Evolutionary conservation across 129 eudicot genomes (phyloP).

Genomic region (Escallonia herrerae): DNA sequence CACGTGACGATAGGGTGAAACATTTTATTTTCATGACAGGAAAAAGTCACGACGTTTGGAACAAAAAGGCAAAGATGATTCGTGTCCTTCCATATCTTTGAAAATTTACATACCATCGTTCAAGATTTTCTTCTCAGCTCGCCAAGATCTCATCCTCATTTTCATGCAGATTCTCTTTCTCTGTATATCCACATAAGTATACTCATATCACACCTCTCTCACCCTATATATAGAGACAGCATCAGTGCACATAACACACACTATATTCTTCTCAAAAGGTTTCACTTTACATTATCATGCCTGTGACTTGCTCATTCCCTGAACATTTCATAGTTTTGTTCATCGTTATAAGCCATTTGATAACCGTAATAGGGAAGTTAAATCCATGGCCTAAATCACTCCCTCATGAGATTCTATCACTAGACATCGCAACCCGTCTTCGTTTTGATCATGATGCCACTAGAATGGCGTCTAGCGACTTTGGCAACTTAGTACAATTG

Average conservation of each 20-base stretch:
- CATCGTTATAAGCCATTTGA: conserved; percentile 10
- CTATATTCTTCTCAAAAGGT: neutral
- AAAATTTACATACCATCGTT: neutral
- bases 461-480: conserved; percentile 30
- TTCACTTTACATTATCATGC: neutral
- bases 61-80: neutral
- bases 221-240: neutral
- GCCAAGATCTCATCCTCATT: neutral
- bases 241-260: neutral
- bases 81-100: conserved; percentile 21
- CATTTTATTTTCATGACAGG: neutral
- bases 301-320: conserved; percentile 1
- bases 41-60: neutral
- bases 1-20: neutral
- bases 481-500: conserved; percentile 24
- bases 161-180: neutral
- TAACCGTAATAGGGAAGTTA: conserved; percentile 15
- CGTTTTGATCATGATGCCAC: conserved; percentile 11
- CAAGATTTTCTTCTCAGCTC: conserved; percentile 12
- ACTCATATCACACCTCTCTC: neutral
- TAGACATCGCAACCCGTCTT: conserved; percentile 17
- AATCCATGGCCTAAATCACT: conserved; percentile 10
- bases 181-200: neutral
- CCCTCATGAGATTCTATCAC: conserved; percentile 16
- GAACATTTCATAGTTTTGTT: neutral